These are phyloP conservation scores for Eremochloa ophiuroides DNA, from an alignment of 176 grass and related monocot genomes.

Conservation along the genomic window DNA sequence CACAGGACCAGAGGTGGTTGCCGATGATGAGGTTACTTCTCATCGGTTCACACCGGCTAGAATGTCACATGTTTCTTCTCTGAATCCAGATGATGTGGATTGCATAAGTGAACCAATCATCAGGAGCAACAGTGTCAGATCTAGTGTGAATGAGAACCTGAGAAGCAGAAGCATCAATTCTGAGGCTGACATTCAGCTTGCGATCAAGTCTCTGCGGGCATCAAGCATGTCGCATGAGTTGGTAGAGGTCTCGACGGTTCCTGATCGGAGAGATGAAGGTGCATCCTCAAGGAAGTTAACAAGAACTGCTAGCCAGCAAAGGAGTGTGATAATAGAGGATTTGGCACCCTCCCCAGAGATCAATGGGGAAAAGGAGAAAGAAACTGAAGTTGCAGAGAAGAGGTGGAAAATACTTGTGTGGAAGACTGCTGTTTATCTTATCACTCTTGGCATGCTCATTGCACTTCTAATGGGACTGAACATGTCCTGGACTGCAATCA, in stretches of 20 bases:
- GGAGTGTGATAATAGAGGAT: slow-evolving; percentile 50
- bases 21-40: slow-evolving; percentile 54
- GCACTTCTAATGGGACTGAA: slow-evolving; percentile 79
- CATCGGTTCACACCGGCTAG: slow-evolving; percentile 88
- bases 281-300: slow-evolving; percentile 43
- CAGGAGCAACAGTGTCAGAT: slow-evolving; percentile 25
- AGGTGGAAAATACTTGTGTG: slow-evolving; percentile 57
- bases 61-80: slow-evolving; percentile 68
- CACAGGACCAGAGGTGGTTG: slow-evolving; percentile 35
- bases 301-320: slow-evolving; percentile 43
- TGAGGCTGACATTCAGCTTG: slow-evolving; percentile 49
- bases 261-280: slow-evolving; percentile 31
- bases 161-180: slow-evolving; percentile 47
- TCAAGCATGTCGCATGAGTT: slow-evolving; percentile 50
- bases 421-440: slow-evolving; percentile 78
- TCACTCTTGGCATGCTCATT: slow-evolving; percentile 84
- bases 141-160: slow-evolving; percentile 26
- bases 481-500: slow-evolving; percentile 89
- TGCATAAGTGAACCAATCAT: slow-evolving; percentile 52
- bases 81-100: slow-evolving; percentile 52
- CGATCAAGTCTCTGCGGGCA: slow-evolving; percentile 46
- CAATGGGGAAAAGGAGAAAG: slow-evolving; percentile 39
- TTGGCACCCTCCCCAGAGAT: slow-evolving; percentile 20
- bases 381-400: slow-evolving; percentile 39
- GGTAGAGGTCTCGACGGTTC: slow-evolving; percentile 40